phyloP scores from a whole-genome alignment of 148 eudicot genomes.

The Cornus suecica region DNA sequence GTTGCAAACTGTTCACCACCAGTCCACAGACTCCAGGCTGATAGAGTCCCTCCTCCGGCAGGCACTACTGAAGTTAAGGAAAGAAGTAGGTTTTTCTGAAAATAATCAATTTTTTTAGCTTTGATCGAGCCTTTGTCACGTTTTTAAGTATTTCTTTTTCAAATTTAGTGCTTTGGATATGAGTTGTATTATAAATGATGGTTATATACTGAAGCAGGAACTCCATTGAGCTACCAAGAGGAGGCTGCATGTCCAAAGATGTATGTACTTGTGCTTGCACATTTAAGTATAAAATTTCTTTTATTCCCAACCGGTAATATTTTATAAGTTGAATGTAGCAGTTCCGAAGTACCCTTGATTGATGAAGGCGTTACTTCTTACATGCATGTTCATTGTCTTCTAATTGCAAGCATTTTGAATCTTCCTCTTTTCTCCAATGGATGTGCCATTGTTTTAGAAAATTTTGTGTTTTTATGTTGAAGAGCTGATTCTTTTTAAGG shows the following conservation, averaged over 20 bases:
- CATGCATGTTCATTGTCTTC: neutral
- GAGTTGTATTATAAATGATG: neutral
- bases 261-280: constrained; percentile 16
- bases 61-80: constrained; percentile 29
- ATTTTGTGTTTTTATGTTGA: neutral
- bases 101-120: constrained; percentile 3
- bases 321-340: neutral
- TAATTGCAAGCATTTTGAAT: neutral
- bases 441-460: neutral
- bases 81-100: constrained; percentile 40
- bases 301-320: neutral
- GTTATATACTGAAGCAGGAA: constrained; percentile 42
- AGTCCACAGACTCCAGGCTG: constrained; percentile 7
- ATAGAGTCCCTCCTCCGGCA: constrained; percentile 22
- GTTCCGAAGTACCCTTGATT: neutral
- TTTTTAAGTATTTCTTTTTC: neutral
- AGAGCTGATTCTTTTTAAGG: constrained; percentile 7
- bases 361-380: neutral
- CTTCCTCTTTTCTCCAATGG: neutral
- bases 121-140: neutral
- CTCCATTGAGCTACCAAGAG: constrained; percentile 26
- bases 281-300: neutral
- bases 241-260: constrained; percentile 20
- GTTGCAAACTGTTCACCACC: constrained; percentile 16
- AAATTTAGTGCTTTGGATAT: neutral